Conservation (phyloP, 371 early-diverging fungal species). For the Syncephalis plumigaleata region DNA sequence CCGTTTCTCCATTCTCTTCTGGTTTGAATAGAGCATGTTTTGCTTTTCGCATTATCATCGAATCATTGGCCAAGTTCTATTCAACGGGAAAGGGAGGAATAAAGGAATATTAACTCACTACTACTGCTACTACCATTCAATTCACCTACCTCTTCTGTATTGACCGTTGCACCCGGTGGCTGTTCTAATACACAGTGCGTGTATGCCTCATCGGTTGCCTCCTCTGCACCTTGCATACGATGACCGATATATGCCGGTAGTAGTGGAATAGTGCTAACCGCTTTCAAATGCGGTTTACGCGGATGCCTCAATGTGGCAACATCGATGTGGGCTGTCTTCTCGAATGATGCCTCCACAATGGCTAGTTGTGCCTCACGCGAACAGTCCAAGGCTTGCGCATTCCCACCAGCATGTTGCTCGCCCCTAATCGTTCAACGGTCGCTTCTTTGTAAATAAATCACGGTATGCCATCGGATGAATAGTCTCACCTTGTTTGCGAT, state of each 20-base stretch:
- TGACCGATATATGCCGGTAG: conserved; percentile 39
- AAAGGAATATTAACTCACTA: background rate
- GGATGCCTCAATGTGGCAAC: conserved; percentile 47
- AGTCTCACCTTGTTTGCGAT: background rate
- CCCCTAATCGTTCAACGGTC: background rate
- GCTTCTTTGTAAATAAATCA: too few relatives aligned
- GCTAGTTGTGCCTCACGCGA: conserved; percentile 40
- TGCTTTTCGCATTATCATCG: background rate
- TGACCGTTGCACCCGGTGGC: background rate
- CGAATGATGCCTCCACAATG: conserved; percentile 55
- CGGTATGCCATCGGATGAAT: background rate
- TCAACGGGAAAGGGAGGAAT: too few relatives aligned
- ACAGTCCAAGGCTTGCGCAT: conserved; percentile 14
- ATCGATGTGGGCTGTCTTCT: conserved; percentile 20
- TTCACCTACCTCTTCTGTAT: background rate
- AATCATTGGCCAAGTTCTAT: too few relatives aligned
- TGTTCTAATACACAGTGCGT: background rate
- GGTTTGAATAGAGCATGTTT: background rate
- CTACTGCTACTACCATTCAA: background rate
- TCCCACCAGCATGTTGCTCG: conserved; percentile 2
- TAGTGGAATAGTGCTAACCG: conserved; percentile 56
- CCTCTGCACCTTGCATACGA: background rate
- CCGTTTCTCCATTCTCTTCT: background rate
- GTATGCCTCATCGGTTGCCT: background rate
- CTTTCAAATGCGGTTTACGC: conserved; percentile 36